A percentile compares a stretch with the other conserved stretches of the same genome.
Conservation (phyloP, 2,329 filamentous ascomycete species). For the Furcasterigmium furcatum region DNA sequence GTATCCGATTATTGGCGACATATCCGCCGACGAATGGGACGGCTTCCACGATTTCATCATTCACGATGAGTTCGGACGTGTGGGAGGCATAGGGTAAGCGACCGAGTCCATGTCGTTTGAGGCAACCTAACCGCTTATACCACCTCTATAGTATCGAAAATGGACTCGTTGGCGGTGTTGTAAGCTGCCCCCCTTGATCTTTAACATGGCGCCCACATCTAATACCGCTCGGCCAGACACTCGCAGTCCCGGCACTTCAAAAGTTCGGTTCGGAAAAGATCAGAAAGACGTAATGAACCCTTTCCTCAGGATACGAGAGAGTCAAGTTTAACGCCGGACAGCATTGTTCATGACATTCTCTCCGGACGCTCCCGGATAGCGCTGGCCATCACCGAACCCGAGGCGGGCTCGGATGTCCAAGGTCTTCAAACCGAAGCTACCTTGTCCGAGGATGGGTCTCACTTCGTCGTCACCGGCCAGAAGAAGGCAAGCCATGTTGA, state of each 20-base stretch:
- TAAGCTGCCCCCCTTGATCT: no score
- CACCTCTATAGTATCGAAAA: slow-evolving; percentile 11
- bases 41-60: slow-evolving; percentile 31
- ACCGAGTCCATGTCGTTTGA: slow-evolving; percentile 15
- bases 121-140: slow-evolving; percentile 11
- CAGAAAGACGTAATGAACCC: slow-evolving; percentile 18
- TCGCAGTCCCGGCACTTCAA: slow-evolving; percentile 14
- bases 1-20: slow-evolving; percentile 18
- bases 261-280: slow-evolving; percentile 16
- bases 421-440: slow-evolving; percentile 11
- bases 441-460: slow-evolving; percentile 7
- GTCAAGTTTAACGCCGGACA: slow-evolving; percentile 3
- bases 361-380: slow-evolving; percentile 27
- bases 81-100: slow-evolving; percentile 9
- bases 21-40: slow-evolving; percentile 27
- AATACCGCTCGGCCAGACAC: slow-evolving; percentile 2
- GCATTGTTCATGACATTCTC: slow-evolving; percentile 25
- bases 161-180: slow-evolving; percentile 7
- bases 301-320: slow-evolving; percentile 17
- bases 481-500: slow-evolving; percentile 38
- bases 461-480: slow-evolving; percentile 56
- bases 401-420: slow-evolving; percentile 14
- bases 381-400: slow-evolving; percentile 15
- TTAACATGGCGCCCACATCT: no score
- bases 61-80: slow-evolving; percentile 29